phyloP scores from a whole-genome alignment of 2,329 filamentous ascomycete genomes.

The Esteya vermicola region DNA sequence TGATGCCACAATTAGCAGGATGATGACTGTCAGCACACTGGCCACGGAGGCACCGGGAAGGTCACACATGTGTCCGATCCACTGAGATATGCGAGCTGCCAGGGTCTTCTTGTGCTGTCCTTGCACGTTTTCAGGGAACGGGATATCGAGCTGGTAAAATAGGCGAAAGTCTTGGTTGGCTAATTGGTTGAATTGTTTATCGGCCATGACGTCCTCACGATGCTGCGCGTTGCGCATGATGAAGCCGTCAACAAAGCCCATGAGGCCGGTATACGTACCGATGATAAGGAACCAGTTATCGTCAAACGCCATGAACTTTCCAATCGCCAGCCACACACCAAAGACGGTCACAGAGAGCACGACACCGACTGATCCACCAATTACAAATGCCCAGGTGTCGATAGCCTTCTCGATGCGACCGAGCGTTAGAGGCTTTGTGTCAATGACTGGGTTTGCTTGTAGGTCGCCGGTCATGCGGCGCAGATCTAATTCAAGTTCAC shows the following conservation, averaged over 20 bases:
- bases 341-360: constrained; percentile 21
- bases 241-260: no score
- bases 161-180: no score
- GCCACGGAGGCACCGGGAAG: constrained; percentile 9
- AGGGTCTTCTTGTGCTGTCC: constrained; percentile 5
- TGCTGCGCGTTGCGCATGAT: no score
- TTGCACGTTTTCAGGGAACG: no score
- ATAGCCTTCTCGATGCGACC: constrained; percentile 21
- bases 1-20: constrained; percentile 11
- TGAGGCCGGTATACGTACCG: no score
- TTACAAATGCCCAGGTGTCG: constrained; percentile 26
- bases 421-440: constrained; percentile 18
- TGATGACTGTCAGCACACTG: constrained; percentile 11
- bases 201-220: no score
- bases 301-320: constrained; percentile 20
- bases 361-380: constrained; percentile 26
- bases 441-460: constrained; percentile 18
- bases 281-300: no score
- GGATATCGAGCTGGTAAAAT: no score
- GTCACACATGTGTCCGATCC: constrained; percentile 11
- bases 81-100: constrained; percentile 11
- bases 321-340: constrained; percentile 22
- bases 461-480: constrained; percentile 19
- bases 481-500: constrained; percentile 18
- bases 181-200: no score